Evolutionary conservation across 257 asterid species (phyloP).

Genomic region (Henckelia pumila): DNA sequence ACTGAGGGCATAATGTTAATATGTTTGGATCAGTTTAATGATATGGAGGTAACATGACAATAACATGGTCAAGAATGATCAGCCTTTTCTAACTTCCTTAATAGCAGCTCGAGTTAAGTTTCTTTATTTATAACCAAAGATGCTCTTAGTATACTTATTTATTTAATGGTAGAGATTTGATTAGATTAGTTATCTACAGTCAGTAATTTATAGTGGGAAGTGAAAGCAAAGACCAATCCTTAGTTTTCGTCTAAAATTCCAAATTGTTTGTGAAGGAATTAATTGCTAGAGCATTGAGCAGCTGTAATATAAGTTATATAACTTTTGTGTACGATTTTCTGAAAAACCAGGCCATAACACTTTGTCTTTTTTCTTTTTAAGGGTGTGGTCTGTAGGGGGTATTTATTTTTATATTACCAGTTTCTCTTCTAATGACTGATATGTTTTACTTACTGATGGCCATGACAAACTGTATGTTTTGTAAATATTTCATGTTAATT

Average conservation of each 20-base stretch:
- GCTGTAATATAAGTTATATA: neutral
- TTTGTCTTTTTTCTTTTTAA: neutral
- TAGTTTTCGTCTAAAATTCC: neutral
- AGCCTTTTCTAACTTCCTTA: constrained; percentile 18
- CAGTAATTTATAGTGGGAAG: neutral
- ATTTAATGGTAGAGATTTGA: neutral
- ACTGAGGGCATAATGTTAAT: constrained; percentile 6
- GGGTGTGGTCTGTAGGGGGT: no score
- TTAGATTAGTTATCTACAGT: neutral
- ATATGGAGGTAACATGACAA: neutral
- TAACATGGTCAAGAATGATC: constrained; percentile 13
- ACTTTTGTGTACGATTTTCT: neutral
- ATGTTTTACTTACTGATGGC: no score
- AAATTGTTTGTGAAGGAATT: constrained; percentile 7
- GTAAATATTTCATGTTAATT: no score
- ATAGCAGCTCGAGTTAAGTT: constrained; percentile 15
- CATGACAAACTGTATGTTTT: no score
- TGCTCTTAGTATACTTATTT: constrained; percentile 8
- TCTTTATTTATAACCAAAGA: neutral
- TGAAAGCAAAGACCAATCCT: neutral
- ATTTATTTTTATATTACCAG: no score
- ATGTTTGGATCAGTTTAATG: constrained; percentile 13
- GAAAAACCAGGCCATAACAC: neutral
- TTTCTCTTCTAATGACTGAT: no score
- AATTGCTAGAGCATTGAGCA: neutral